Evolutionary conservation across 768 basidiomycete species (phyloP), one percentile per base, ranked within the genome.

Genomic region (Dioszegia aurantiaca): DNA sequence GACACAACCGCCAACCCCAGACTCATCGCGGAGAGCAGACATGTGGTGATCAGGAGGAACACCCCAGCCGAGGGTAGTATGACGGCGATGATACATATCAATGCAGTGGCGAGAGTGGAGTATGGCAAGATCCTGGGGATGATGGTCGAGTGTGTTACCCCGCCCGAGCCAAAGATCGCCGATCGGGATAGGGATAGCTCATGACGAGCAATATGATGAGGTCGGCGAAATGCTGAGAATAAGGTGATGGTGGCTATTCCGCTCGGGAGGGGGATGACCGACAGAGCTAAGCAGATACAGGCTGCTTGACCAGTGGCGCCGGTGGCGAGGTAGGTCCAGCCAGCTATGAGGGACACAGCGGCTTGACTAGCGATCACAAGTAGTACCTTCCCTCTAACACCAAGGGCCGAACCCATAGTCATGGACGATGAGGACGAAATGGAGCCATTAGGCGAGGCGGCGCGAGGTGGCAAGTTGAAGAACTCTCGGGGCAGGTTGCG

Each of bases 401-500:
- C 57, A 3, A 61, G 37, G 9, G 51, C 54, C 14, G 37, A 17
- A 1, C 42, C 36, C 24, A 39, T 46, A 9, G 54, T 56, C 52
- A 55, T 23, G 37, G 36, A 36, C 11, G 28, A 3, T 28, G 19
- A 24, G 48, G 41, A 21, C 31, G 31, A 46, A 0, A 23, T 24
- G 23, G 33, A 41, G 23, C 45, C 51, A 16, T 33, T 33, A 17
- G 59, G 47, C 6, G 62, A 60, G 8, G 56, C 52, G 1, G 65
- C 54, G 30, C 63, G 42, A 10, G 71, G 66, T 27, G 71, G 68
- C 12, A 73, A 60, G 45, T 68, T 68, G 64, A 73, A 73, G 65
- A 70, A 70, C 48, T 70, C 66, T 49, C 71, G 52, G 19, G 71
- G 71, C 17, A 73, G 62, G 37, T 73, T 72, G 16, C 56, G 36